Conservation (phyloP, 768 basidiomycete species). For the Tephrocybe sp. region DNA sequence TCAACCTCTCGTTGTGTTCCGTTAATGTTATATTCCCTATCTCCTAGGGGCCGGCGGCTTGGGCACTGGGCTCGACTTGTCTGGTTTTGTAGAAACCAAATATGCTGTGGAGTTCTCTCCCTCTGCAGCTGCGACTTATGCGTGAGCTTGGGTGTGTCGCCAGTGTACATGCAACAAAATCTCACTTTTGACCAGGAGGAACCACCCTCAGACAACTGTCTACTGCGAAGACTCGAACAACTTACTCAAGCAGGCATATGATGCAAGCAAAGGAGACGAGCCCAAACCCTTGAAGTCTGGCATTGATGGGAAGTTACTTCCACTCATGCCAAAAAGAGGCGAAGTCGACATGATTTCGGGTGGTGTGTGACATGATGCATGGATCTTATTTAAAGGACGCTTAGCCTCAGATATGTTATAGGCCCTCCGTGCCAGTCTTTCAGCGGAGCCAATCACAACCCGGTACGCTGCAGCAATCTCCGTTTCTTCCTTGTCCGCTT, state of each 20-base stretch:
- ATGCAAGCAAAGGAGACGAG: conserved; percentile 39
- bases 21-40: not conserved
- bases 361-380: conserved; percentile 39
- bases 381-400: not conserved
- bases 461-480: conserved; percentile 34
- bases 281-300: conserved; percentile 37
- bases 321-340: conserved; percentile 54
- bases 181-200: conserved; percentile 40
- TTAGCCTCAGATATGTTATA: conserved; percentile 21
- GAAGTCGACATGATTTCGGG: conserved; percentile 76
- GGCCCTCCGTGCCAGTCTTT: conserved; percentile 81
- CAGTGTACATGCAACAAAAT: not conserved
- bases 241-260: conserved; percentile 59
- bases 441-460: conserved; percentile 60
- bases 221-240: conserved; percentile 66
- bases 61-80: conserved; percentile 63
- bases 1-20: not conserved
- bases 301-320: conserved; percentile 35
- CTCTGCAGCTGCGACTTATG: conserved; percentile 63
- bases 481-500: not conserved
- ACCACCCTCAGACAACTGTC: conserved; percentile 60
- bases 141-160: conserved; percentile 33
- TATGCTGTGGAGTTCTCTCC: conserved; percentile 71
- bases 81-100: conserved; percentile 59
- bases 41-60: conserved; percentile 71